Base-by-base conservation (phyloP, 805 yeast genomes). In the Wickerhamomyces mucosus region DNA sequence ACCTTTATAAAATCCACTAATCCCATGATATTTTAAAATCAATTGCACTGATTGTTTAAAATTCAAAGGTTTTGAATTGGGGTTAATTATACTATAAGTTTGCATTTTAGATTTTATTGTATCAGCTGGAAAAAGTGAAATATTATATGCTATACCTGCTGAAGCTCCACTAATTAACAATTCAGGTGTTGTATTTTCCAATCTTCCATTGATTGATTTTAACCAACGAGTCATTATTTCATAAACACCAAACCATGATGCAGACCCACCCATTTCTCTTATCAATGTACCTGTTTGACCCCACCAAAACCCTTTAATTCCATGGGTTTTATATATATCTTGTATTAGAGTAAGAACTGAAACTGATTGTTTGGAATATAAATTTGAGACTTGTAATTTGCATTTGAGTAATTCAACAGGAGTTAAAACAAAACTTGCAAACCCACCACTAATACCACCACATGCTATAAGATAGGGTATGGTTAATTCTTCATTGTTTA, bases 341-440 rank as follows among this genome's bases (percentile, higher is more conserved):
- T 41, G 39, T 15, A 72, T 46, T 14, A 73, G 59, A 22, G 60
- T 50, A 7, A 53, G 20, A 27, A 60, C 56, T 45, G 50, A 24
- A 27, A 59, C 55, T 46, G 51, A 55, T 8, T 61, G 52, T 6
- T 32, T 36, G 4, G 46, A 30, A 33, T 42, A 22, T 11, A 67
- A 42, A 19, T 60, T 55, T 29, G 65, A 68, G 14, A 89, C 94
- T 55, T 89, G 97, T 50, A 88, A 58, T 48, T 77, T 76, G 56
- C 96, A 88, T 53, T 89, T 89, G 45, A 89, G 65, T 36, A 89
- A 61, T 53, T 89, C 97, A n/a, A 89, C 76, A 0, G 97, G 97
- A 0, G 96, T 86, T 35, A 89, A 59, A 6, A 85, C 73, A 48
- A 78, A 78, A 16, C 95, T 78, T 0, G 95, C 88, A 26, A 75